These are phyloP conservation scores for Limonomyces culmigenus DNA, from an alignment of 1,284 basidiomycete genomes.

Conservation along the genomic window DNA sequence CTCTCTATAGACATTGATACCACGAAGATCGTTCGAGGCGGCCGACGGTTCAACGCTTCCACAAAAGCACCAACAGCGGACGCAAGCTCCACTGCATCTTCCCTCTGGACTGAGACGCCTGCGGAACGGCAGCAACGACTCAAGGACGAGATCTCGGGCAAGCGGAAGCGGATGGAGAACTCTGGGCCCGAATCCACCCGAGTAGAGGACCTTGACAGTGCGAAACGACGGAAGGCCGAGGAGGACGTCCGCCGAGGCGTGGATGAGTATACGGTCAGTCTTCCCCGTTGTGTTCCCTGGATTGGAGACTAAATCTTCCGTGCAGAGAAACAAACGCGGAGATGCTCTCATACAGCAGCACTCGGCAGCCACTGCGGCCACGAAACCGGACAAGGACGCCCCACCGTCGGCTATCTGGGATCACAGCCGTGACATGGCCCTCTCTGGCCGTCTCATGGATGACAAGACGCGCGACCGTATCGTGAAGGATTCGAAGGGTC, in stretches of 20 bases:
- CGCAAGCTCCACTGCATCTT: constrained; percentile 30
- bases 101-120: constrained; percentile 89
- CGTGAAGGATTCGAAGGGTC: constrained; percentile 60
- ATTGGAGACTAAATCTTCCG: background rate
- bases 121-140: constrained; percentile 72
- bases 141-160: constrained; percentile 74
- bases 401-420: no score
- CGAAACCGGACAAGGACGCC: no score
- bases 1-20: constrained; percentile 40
- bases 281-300: constrained; percentile 1
- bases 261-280: constrained; percentile 64
- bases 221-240: constrained; percentile 43
- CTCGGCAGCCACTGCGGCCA: constrained; percentile 18
- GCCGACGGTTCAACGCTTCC: constrained; percentile 37
- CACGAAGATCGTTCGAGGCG: constrained; percentile 40
- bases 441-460: constrained; percentile 74
- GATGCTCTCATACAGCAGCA: constrained; percentile 59
- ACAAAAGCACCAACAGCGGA: constrained; percentile 31
- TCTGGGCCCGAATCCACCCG: constrained; percentile 21
- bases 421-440: constrained; percentile 69
- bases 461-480: constrained; percentile 63
- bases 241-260: constrained; percentile 53
- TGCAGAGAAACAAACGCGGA: constrained; percentile 47
- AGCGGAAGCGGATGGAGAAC: constrained; percentile 54
- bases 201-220: constrained; percentile 22